Evolutionary conservation across 805 yeast genomes (phyloP).

Genomic region (Sungouiella blattae): DNA sequence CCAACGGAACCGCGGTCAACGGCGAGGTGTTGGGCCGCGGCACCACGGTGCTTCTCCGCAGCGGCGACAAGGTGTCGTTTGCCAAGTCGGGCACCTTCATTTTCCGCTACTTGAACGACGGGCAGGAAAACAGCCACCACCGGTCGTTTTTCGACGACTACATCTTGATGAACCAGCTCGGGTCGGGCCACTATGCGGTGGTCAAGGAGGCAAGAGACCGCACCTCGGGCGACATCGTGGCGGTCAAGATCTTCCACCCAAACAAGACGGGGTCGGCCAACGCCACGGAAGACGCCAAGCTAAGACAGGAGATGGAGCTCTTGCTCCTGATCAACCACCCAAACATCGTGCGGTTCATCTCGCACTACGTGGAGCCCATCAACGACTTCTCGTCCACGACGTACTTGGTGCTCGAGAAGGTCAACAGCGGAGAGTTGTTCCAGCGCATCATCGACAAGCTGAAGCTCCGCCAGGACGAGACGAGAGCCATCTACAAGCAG

Average conservation of each 20-base stretch:
- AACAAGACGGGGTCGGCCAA: constrained; percentile 26
- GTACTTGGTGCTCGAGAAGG: constrained; percentile 67
- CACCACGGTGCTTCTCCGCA: constrained; percentile 46
- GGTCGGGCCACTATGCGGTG: constrained; percentile 79
- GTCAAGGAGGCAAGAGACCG: constrained; percentile 67
- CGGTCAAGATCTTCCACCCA: constrained; percentile 72
- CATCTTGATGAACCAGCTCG: constrained; percentile 56
- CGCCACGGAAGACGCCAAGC: constrained; percentile 26
- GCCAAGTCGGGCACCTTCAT: constrained; percentile 49
- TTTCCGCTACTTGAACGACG: constrained; percentile 41
- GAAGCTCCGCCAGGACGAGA: constrained; percentile 57
- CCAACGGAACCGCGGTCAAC: constrained; percentile 69
- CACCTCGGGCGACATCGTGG: constrained; percentile 57
- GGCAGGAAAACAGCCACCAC: constrained; percentile 13
- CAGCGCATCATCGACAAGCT: constrained; percentile 68
- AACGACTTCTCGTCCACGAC: constrained; percentile 51
- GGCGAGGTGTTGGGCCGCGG: constrained; percentile 50
- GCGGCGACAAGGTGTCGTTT: constrained; percentile 62
- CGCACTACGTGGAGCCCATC: constrained; percentile 52
- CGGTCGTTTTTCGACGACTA: constrained; percentile 56
- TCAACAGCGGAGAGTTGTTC: constrained; percentile 72
- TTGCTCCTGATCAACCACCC: constrained; percentile 64
- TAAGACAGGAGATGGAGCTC: constrained; percentile 66
- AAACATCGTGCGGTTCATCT: constrained; percentile 64
- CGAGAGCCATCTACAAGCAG: constrained; percentile 54